Base-by-base conservation (phyloP, 2,329 filamentous ascomycete genomes). In the Endocalyx cinctus region DNA sequence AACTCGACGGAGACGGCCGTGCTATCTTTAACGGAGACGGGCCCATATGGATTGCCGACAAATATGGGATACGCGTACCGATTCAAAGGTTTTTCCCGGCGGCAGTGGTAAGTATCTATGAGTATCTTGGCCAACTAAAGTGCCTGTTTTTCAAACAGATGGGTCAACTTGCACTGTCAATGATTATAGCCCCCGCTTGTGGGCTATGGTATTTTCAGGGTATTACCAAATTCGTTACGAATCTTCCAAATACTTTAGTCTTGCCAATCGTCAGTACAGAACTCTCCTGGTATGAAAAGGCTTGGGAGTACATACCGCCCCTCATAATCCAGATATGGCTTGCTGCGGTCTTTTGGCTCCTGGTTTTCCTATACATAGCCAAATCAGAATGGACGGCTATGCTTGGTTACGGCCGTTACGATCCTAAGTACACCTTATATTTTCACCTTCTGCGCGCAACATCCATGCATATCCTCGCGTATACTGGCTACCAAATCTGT, bases 401-500 rank as follows among this genome's bases (percentile, higher is more conserved):
- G n/a, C 19, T 35, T 10, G 31, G 36, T 1, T 25, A 13, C 16
- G 29, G 17, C 6, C 4, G 25, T n/a, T 31, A 23, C 6, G 48
- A 51, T 17, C 35, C 34, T 3, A 34, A 42, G 23, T 41, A 31
- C 20, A 31, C 28, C 13, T 26, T 51, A 5, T 12, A 28, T 5
- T 39, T 33, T 25, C 31, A 45, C 6, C 46, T 54, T 17, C 27
- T 48, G 17, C 43, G 48, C 29, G 47, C 50, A n/a, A 49, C 46
- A 0, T 34, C 42, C 3, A 41, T 47, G 35, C 52, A 54, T 20
- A 16, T 54, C 4, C 4, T 54, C 6, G 37, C 49, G 25, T 48
- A 47, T 16, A 55, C 49, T 12, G 45, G 43, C 2, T 52, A 55
- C 28, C 52, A 55, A 19, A 10, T 51, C 2, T 33, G 40, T 15